Evolutionary conservation across 768 basidiomycete species (phyloP), one percentile per base, ranked within the genome.

Genomic region (Leccinum subtestaceum): DNA sequence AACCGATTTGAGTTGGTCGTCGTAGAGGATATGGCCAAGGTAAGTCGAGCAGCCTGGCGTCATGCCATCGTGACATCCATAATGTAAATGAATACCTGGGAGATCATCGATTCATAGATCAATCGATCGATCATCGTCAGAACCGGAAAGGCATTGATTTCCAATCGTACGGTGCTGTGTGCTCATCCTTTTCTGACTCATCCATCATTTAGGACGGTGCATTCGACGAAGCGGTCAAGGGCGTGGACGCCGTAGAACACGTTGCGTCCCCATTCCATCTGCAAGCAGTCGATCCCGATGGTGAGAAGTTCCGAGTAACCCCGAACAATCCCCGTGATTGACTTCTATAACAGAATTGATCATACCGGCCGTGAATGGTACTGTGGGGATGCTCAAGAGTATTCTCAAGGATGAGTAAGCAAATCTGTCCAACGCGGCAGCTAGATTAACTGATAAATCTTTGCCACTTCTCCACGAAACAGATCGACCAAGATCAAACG

Each of bases 151-250:
- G 17, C 17, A 40, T 9, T 17, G 17, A 40, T 40, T 40, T 4
- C 29, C 29, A 29, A 9, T 17, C 36, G 36, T 15, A 38, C 17
- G 27, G 13, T 21, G 17, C 15, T 23, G 13, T 34, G 12, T 54
- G 9, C 36, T 58, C 2, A 58, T 51, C 9, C n/a, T 10, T n/a
- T 17, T n/a, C 40, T 10, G 15, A 29, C 29, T 29, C 29, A 23
- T 15, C 1, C 13, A 19, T 49, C 47, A 19, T 27, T 23, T 34
- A 86, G 84, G 80, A 80, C 3, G 83, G 82, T 7, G 88, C 86
- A 1, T 95, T 92, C 61, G 89, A 93, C 67, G 84, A 90, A 53
- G 90, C 85, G 0, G 87, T 93, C 59, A 82, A 85, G 69, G 89
- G 81, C 1, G 84, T 93, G 8, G 85, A 90, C 59, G 91, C 81